Evolutionary conservation across 2,329 filamentous ascomycete species (phyloP), one percentile per base, ranked within the genome.

Genomic region (Ophiostoma fasciatum): DNA sequence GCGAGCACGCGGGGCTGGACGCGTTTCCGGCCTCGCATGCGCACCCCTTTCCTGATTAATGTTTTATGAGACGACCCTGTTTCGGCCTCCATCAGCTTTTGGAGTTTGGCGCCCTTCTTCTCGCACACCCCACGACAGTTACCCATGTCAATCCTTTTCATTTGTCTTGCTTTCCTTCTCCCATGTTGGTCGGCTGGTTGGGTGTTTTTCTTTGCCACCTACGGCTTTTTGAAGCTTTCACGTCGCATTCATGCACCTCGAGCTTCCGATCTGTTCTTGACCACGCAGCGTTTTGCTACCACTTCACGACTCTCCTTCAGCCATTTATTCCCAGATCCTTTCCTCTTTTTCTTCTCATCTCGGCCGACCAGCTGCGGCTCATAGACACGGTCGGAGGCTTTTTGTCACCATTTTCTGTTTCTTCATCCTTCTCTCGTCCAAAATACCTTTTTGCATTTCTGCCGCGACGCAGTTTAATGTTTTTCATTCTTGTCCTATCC

Each of bases 31-130:
- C n/a, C n/a, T n/a, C n/a, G n/a, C n/a, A n/a, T n/a, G n/a, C n/a
- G n/a, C n/a, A n/a, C n/a, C n/a, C n/a, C n/a, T n/a, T n/a, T 47
- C 42, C 44, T 45, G 44, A 43, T 47, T 51, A 46, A 54, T 49
- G 50, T 50, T 45, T 50, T 48, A 52, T 44, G 51, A 52, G 47
- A 33, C 36, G 42, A 38, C 44, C 45, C 41, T 42, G 42, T 38
- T 45, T 46, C 42, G 45, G 21, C 46, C 49, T 50, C 26, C 34
- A 36, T 46, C 22, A 41, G 44, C 38, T n/a, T 44, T 45, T 40
- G 49, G 49, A 48, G 49, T 52, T 52, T 38, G 47, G 46, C 45
- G 40, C 42, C 37, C 30, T n/a, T 18, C 23, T 27, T 26, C 10
- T 17, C 15, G 20, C 29, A 28, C 28, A n/a, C 9, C 12, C 23